A percentile compares a stretch with the other conserved stretches of the same genome.
Conservation (phyloP, 2,329 filamentous ascomycete species). For the Colletotrichum destructivum region DNA sequence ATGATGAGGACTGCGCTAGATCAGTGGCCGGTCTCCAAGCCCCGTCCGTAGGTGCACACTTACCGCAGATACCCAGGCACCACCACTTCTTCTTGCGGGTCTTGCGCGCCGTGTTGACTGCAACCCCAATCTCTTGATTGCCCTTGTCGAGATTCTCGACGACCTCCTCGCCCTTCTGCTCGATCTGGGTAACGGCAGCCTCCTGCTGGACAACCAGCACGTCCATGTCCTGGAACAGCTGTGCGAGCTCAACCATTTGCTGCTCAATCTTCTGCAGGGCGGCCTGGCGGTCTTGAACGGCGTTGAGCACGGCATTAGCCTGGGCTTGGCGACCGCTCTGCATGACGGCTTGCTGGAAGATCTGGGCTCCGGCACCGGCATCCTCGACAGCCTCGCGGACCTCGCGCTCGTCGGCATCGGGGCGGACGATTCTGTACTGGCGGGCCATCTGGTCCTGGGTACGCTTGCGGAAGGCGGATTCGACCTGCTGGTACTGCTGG, state of each 20-base stretch:
- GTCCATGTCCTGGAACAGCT: conserved; percentile 93
- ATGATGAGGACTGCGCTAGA: conserved; percentile 64
- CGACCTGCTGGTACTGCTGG: conserved; percentile 84
- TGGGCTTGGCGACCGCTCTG: conserved; percentile 86
- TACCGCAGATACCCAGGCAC: conserved; percentile 83
- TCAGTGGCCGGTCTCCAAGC: conserved; percentile 9
- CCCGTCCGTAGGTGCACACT: conserved; percentile 46
- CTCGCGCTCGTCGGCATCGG: conserved; percentile 84
- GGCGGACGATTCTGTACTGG: conserved; percentile 91
- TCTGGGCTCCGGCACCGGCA: conserved; percentile 75
- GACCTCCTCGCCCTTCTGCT: conserved; percentile 89
- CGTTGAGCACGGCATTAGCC: conserved; percentile 82
- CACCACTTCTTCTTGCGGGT: conserved; percentile 97
- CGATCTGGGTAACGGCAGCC: conserved; percentile 82
- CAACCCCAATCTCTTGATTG: conserved; percentile 86
- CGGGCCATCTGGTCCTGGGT: conserved; percentile 88
- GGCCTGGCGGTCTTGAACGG: conserved; percentile 86
- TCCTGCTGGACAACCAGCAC: conserved; percentile 90
- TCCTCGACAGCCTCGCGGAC: conserved; percentile 84
- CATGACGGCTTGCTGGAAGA: conserved; percentile 91
- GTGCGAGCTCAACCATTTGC: conserved; percentile 88
- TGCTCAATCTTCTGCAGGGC: conserved; percentile 93
- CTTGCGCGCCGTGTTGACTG: conserved; percentile 84
- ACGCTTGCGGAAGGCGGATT: conserved; percentile 84
- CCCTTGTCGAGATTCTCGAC: conserved; percentile 87